Base-by-base conservation (phyloP, 148 eudicot species). In the Selenicereus undatus region DNA sequence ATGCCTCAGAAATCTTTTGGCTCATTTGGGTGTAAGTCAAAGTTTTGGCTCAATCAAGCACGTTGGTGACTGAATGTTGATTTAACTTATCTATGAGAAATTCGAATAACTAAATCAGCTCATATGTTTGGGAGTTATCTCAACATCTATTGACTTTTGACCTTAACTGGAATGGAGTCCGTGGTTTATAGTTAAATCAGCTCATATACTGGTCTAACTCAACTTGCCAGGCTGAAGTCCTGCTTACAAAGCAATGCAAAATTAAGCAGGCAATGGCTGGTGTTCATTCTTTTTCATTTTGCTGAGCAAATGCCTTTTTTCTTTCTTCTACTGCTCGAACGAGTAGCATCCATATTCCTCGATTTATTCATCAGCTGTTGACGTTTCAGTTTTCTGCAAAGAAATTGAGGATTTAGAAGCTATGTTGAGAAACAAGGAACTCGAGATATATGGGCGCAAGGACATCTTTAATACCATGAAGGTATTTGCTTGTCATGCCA, bases 191-290 rank as follows among this genome's bases (percentile, higher is more conserved):
- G n/a, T n/a, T n/a, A n/a, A n/a, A n/a, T n/a, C n/a, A n/a, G n/a
- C n/a, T n/a, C n/a, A n/a, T n/a, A n/a, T n/a, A n/a, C n/a, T n/a
- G n/a, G n/a, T n/a, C n/a, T n/a, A n/a, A n/a, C n/a, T n/a, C n/a
- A n/a, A n/a, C n/a, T n/a, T n/a, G n/a, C n/a, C n/a, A 91, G 91
- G 75, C 93, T 94, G 26, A 85, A 84, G 76, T 86, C 85, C 86
- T 91, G 93, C 83, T 79, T 90, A 79, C 95, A 93, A 84, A 86
- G 86, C 73, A 94, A 94, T 77, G 82, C 85, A 62, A 84, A 81
- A 82, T 87, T 93, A 81, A 82, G 87, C 83, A 82, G 93, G 98
- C 93, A 85, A 82, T 70, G 74, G 9, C 30, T 73, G 54, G 13
- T 51, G 16, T 26, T 9, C 73, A 45, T 75, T 60, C 35, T 58